phyloP scores from a whole-genome alignment of 345 rosid genomes.

The Moricandia arvensis region DNA sequence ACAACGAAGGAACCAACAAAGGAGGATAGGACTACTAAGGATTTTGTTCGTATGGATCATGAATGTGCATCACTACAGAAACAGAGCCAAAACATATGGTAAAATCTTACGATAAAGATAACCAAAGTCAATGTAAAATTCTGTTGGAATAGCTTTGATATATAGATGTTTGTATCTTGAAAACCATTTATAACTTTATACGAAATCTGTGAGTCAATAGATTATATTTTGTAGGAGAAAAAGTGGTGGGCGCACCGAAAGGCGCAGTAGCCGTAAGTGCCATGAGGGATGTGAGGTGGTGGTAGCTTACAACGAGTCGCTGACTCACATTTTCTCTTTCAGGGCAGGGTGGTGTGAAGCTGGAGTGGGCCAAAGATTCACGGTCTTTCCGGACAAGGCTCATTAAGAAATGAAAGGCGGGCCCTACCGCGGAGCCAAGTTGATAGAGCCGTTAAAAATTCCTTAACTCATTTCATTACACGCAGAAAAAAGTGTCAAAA shows the following conservation, averaged over 20 bases:
- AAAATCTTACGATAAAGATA: too few relatives aligned
- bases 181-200: too few relatives aligned
- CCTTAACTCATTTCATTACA: slow-evolving; percentile 7
- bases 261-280: background rate
- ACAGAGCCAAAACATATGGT: too few relatives aligned
- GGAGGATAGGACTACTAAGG: too few relatives aligned
- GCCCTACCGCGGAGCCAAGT: slow-evolving; percentile 19
- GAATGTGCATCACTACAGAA: too few relatives aligned
- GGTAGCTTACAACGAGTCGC: slow-evolving; percentile 20
- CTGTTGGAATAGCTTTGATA: too few relatives aligned
- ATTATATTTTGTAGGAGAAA: too few relatives aligned
- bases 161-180: too few relatives aligned
- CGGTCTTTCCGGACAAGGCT: background rate
- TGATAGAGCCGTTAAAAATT: slow-evolving; percentile 16
- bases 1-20: too few relatives aligned
- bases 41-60: too few relatives aligned
- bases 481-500: background rate
- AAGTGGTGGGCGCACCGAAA: background rate
- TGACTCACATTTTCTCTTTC: background rate
- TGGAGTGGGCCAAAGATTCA: background rate
- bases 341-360: background rate
- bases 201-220: too few relatives aligned
- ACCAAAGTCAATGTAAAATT: too few relatives aligned
- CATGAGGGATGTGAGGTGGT: background rate
- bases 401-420: background rate